Evolutionary conservation across 306 rosid genomes (phyloP).

Genomic region (Inga laurina): DNA sequence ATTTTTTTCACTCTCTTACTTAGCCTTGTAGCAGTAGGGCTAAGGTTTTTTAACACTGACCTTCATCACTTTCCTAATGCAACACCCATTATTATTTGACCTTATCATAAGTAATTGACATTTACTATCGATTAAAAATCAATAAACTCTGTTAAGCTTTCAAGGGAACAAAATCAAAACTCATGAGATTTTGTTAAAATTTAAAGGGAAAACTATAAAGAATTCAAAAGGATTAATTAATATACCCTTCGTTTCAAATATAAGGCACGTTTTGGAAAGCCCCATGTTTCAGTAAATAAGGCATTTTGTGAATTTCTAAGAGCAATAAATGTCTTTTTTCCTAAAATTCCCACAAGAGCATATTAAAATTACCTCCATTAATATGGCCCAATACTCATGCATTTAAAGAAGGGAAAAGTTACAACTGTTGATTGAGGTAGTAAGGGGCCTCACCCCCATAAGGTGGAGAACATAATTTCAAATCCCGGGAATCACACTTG

Average conservation of each 20-base stretch:
- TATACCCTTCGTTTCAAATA: not conserved
- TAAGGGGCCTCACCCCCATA: no score
- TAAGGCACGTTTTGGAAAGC: no score
- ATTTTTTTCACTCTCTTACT: slow-evolving; percentile 16
- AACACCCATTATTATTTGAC: slow-evolving; percentile 5
- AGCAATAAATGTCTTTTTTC: not conserved
- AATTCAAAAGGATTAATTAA: not conserved
- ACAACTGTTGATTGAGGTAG: no score
- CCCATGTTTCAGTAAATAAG: not conserved
- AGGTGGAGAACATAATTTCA: no score
- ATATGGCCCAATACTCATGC: not conserved
- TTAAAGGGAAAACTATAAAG: not conserved
- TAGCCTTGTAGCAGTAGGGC: not conserved
- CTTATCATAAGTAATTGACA: not conserved
- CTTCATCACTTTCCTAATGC: not conserved
- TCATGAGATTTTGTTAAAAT: not conserved
- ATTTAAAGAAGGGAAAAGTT: no score
- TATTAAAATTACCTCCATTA: not conserved
- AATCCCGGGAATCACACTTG: no score
- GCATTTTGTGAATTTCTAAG: not conserved
- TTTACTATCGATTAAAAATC: slow-evolving; percentile 12
- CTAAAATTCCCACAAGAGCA: not conserved
- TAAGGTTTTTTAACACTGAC: not conserved
- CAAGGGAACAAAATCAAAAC: not conserved
- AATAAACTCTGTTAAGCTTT: slow-evolving; percentile 19